Conservation (phyloP, 768 basidiomycete species). For the Clitopilus passeckerianus region DNA sequence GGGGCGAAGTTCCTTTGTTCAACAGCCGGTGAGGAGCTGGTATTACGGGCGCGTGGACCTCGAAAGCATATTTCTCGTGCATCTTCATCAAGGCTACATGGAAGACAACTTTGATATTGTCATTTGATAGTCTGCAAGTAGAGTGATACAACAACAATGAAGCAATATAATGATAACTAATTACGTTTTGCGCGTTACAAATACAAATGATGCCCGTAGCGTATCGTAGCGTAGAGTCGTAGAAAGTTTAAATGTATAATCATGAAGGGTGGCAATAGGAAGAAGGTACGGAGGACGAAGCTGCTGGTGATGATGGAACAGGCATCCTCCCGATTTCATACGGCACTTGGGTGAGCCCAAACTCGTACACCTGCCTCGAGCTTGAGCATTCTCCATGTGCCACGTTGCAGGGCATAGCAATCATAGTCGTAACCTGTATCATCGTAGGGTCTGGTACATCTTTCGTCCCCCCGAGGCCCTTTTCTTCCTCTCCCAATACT, state of each 20-base stretch:
- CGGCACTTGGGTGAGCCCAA: background rate
- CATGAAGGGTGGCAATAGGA: background rate
- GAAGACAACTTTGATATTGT: background rate
- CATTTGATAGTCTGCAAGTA: background rate
- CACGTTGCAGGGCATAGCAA: background rate
- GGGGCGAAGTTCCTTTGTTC: too few relatives aligned
- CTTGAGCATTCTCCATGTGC: background rate
- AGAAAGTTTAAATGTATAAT: background rate
- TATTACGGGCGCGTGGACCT: too few relatives aligned
- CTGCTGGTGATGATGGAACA: background rate
- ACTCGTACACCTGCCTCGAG: background rate
- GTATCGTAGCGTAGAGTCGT: background rate
- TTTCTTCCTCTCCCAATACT: background rate
- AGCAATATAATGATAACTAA: background rate
- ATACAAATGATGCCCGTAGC: background rate
- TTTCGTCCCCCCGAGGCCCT: background rate
- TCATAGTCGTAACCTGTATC: background rate
- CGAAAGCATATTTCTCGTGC: too few relatives aligned
- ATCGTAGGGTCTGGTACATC: background rate
- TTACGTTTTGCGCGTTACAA: background rate
- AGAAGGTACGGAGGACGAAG: background rate
- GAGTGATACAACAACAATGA: background rate
- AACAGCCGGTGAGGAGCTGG: too few relatives aligned
- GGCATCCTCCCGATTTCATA: background rate
- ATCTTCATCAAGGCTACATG: background rate